Percentiles rank a stretch among this genome's conserved stretches.
Evolutionary conservation across 176 grass and related monocot genomes (phyloP).

Genomic region (Aechmea fasciata): DNA sequence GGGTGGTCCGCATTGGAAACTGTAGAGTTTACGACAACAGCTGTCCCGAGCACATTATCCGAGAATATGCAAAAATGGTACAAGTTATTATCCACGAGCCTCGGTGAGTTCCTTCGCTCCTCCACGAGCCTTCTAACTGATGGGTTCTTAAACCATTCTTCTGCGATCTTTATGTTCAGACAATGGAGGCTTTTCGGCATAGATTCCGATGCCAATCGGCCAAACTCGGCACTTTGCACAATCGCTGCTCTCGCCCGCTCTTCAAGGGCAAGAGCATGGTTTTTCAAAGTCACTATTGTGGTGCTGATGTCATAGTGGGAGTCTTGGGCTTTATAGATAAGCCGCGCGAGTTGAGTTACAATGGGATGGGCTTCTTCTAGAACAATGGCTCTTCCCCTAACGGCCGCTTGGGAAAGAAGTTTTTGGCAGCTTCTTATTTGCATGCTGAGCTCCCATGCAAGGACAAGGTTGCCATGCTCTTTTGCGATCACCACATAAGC

Average conservation of each 20-base stretch:
- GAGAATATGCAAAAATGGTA: slow-evolving; percentile 98
- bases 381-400: slow-evolving; percentile 61
- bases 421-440: slow-evolving; percentile 86
- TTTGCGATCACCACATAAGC: slow-evolving; percentile 88
- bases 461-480: slow-evolving; percentile 81
- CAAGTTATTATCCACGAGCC: slow-evolving; percentile 93
- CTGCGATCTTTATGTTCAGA: slow-evolving; percentile 65
- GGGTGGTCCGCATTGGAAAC: slow-evolving; percentile 96
- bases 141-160: slow-evolving; percentile 66
- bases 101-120: slow-evolving; percentile 70
- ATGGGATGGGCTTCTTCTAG: slow-evolving; percentile 66
- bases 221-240: slow-evolving; percentile 79
- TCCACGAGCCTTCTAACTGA: slow-evolving; percentile 47
- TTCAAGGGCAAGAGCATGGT: slow-evolving; percentile 64
- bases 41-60: slow-evolving; percentile 82
- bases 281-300: slow-evolving; percentile 78
- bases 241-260: slow-evolving; percentile 86
- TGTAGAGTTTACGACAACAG: slow-evolving; percentile 91
- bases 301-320: slow-evolving; percentile 96
- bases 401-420: slow-evolving; percentile 78
- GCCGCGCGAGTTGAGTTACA: slow-evolving; percentile 58
- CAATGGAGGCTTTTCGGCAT: slow-evolving; percentile 72
- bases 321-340: slow-evolving; percentile 96
- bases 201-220: slow-evolving; percentile 74
- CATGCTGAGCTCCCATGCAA: slow-evolving; percentile 92